Evolutionary conservation across 441 rosid species (phyloP).

Genomic region (Populus hybrid): DNA sequence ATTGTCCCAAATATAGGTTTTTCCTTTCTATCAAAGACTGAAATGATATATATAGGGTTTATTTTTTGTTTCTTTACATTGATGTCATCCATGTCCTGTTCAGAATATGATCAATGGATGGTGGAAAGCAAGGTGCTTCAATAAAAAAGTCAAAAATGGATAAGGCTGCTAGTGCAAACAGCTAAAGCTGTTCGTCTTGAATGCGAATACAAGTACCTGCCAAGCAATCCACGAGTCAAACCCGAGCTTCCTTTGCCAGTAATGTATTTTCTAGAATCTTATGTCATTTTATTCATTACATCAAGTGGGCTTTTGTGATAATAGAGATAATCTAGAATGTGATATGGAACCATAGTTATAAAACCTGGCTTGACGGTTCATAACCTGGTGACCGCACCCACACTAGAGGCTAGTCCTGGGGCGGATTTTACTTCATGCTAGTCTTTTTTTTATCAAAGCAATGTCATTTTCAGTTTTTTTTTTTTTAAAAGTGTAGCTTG

Average conservation of each 20-base stretch:
- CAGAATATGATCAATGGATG: constrained; percentile 80
- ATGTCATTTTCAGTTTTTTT: too few relatives aligned
- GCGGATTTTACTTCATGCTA: too few relatives aligned
- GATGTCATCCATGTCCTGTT: constrained; percentile 16
- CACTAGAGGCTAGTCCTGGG: too few relatives aligned
- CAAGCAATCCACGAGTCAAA: constrained; percentile 84
- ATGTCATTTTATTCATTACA: constrained; percentile 14
- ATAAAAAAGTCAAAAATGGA: constrained; percentile 85
- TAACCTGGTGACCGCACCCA: too few relatives aligned
- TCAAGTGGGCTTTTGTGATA: background rate
- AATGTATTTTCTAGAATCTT: constrained; percentile 55
- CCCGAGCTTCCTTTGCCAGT: constrained; percentile 91
- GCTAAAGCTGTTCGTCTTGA: constrained; percentile 72
- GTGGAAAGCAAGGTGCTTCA: constrained; percentile 86
- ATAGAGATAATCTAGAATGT: background rate
- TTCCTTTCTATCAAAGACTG: constrained; percentile 1
- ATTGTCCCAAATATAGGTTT: background rate
- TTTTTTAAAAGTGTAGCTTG: too few relatives aligned
- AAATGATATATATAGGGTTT: too few relatives aligned
- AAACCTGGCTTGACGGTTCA: too few relatives aligned
- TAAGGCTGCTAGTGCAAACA: constrained; percentile 64
- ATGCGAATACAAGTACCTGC: constrained; percentile 41
- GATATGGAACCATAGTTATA: background rate
- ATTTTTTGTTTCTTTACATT: constrained; percentile 4
- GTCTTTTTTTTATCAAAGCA: too few relatives aligned